phyloP scores from a whole-genome alignment of 345 rosid species.

The Turnera subulata region DNA sequence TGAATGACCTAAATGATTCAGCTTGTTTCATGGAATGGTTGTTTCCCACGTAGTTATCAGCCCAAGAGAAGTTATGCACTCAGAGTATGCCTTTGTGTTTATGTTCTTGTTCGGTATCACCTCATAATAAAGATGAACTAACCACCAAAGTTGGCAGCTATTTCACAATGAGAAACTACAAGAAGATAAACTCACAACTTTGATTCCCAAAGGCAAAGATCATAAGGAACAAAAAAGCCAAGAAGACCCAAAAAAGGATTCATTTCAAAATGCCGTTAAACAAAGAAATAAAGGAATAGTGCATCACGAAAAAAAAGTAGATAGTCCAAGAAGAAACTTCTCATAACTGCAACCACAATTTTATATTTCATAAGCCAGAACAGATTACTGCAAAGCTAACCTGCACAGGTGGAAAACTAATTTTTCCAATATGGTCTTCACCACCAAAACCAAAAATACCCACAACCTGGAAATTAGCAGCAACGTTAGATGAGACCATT shows the following conservation, averaged over 20 bases:
- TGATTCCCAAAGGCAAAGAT: too few species aligned
- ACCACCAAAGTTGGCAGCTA: not conserved
- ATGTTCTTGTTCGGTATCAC: not conserved
- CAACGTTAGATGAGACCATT: not conserved
- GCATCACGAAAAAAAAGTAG: not conserved
- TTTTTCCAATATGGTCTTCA: conserved; percentile 94
- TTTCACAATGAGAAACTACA: not conserved
- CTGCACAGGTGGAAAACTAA: conserved; percentile 92
- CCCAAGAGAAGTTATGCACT: not conserved
- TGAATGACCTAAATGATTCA: too few species aligned
- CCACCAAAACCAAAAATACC: conserved; percentile 92
- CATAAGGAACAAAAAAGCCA: too few species aligned
- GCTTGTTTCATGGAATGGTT: too few species aligned
- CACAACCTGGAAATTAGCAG: conserved; percentile 42
- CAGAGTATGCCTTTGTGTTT: too few species aligned
- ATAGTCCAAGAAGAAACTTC: not conserved
- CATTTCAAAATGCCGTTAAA: too few species aligned
- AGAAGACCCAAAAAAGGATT: too few species aligned
- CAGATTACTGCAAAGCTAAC: conserved; percentile 33
- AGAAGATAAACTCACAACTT: not conserved
- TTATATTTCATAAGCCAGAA: conserved; percentile 3
- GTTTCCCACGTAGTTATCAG: not conserved
- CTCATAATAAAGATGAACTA: not conserved
- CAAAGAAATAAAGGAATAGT: too few species aligned
- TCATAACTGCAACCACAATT: not conserved